A percentile compares a stretch with the other conserved stretches of the same genome.
phyloP scores from a whole-genome alignment of 164 flowering plant species.

The Umbilicus rupestris region DNA sequence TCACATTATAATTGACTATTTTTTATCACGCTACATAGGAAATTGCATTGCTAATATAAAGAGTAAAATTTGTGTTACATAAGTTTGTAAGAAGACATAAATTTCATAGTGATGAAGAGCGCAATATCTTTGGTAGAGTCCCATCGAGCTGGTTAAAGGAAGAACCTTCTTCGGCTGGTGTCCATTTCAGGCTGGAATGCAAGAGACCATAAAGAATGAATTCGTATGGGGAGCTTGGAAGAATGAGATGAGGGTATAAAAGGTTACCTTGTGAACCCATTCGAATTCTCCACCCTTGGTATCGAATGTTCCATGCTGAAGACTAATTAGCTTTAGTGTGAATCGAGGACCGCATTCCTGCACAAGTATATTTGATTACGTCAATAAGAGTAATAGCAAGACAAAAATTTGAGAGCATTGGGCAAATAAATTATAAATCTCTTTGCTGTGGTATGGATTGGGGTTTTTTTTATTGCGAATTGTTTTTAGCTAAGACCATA shows the following conservation, averaged over 20 bases:
- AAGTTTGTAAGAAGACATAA: too few relatives aligned
- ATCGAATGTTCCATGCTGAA: conserved; percentile 98
- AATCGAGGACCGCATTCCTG: conserved; percentile 97
- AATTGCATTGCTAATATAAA: too few relatives aligned
- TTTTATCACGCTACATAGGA: too few relatives aligned
- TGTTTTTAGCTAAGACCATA: neutral
- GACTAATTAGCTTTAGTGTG: conserved; percentile 67
- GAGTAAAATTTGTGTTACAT: too few relatives aligned
- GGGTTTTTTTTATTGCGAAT: neutral
- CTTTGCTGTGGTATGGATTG: too few relatives aligned
- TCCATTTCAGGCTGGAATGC: conserved; percentile 77
- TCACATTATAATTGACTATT: too few relatives aligned
- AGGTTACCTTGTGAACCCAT: conserved; percentile 94
- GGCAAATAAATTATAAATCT: too few relatives aligned
- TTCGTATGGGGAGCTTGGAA: neutral
- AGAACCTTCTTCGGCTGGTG: conserved; percentile 89
- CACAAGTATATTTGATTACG: conserved; percentile 1
- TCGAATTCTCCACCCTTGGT: conserved; percentile 89
- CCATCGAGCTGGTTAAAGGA: conserved; percentile 57
- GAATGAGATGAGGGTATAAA: neutral
- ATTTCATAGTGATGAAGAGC: too few relatives aligned
- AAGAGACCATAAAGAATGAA: neutral
- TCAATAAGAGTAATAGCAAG: neutral
- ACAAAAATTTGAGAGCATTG: neutral
- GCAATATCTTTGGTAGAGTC: too few relatives aligned